phyloP scores from a whole-genome alignment of 805 yeast genomes.

The Cyberlindnera meyerae region DNA sequence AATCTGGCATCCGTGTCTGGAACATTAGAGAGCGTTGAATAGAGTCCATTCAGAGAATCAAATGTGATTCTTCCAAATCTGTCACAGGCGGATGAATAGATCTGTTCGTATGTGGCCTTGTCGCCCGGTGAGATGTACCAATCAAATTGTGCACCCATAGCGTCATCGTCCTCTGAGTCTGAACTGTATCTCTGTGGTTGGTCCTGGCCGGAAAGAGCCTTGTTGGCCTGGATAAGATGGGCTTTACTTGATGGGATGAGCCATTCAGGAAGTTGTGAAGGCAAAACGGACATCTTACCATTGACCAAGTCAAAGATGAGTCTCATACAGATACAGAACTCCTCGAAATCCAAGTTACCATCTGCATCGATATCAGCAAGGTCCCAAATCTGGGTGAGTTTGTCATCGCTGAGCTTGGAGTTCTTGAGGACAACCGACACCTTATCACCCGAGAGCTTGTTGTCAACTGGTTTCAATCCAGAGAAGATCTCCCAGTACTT shows the following conservation, averaged over 20 bases:
- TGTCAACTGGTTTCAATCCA: conserved; percentile 77
- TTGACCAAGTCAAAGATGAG: conserved; percentile 88
- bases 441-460: conserved; percentile 77
- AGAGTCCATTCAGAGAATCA: conserved; percentile 64
- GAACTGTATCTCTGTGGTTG: conserved; percentile 31
- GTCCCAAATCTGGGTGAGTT: conserved; percentile 84
- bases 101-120: conserved; percentile 67
- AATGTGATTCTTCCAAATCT: conserved; percentile 75
- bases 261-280: conserved; percentile 82
- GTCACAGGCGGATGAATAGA: conserved; percentile 73
- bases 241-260: conserved; percentile 85
- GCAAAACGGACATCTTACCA: conserved; percentile 57
- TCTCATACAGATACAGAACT: conserved; percentile 96
- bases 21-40: conserved; percentile 60
- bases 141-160: conserved; percentile 48
- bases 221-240: conserved; percentile 79
- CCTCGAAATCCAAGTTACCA: conserved; percentile 91
- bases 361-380: conserved; percentile 90
- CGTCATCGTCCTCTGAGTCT: conserved; percentile 55
- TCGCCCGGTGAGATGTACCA: conserved; percentile 97
- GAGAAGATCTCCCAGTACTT: conserved; percentile 97
- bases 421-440: conserved; percentile 85
- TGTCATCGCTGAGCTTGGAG: conserved; percentile 74
- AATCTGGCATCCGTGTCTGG: conserved; percentile 81
- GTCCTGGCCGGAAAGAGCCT: conserved; percentile 37